Evolutionary conservation across 108 stramenopile genomes (phyloP).

Genomic region (Nannochloropsis oceanica): DNA sequence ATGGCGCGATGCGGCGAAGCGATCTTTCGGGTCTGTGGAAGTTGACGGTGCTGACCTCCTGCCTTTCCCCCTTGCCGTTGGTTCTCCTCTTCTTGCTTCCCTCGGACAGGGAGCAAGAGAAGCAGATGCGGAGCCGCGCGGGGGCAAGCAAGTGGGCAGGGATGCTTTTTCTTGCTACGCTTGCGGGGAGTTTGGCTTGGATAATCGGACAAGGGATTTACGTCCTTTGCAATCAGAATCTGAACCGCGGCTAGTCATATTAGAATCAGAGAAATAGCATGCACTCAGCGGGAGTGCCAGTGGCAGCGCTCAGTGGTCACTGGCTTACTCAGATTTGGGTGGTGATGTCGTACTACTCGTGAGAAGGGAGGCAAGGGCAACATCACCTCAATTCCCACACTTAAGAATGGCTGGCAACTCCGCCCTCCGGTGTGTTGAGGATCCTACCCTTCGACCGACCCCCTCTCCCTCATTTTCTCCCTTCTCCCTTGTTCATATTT

Average conservation of each 20-base stretch:
- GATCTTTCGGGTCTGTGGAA: slow-evolving; percentile 31
- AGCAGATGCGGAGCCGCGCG: slow-evolving; percentile 2
- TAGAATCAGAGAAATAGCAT: too few relatives aligned
- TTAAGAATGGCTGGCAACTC: too few relatives aligned
- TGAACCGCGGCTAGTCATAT: background rate
- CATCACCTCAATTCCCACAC: too few relatives aligned
- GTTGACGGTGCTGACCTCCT: slow-evolving; percentile 20
- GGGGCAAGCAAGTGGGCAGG: slow-evolving; percentile 6
- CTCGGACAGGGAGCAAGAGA: slow-evolving; percentile 18
- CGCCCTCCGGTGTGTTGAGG: too few relatives aligned
- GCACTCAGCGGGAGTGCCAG: too few relatives aligned
- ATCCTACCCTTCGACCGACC: too few relatives aligned
- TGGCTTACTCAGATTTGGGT: too few relatives aligned
- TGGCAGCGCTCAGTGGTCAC: too few relatives aligned
- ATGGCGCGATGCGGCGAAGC: slow-evolving; percentile 21
- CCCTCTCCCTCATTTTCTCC: too few relatives aligned
- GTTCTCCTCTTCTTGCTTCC: slow-evolving; percentile 21
- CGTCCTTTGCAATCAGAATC: background rate
- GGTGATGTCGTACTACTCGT: too few relatives aligned
- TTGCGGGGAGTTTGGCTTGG: slow-evolving; percentile 26
- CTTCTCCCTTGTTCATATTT: too few relatives aligned
- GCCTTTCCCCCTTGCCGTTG: background rate
- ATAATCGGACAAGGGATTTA: slow-evolving; percentile 7
- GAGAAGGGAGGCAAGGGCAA: too few relatives aligned
- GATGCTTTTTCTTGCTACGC: slow-evolving; percentile 15